These are phyloP conservation scores for Gossypium raimondii DNA, from an alignment of 345 rosid genomes.

Conservation along the genomic window DNA sequence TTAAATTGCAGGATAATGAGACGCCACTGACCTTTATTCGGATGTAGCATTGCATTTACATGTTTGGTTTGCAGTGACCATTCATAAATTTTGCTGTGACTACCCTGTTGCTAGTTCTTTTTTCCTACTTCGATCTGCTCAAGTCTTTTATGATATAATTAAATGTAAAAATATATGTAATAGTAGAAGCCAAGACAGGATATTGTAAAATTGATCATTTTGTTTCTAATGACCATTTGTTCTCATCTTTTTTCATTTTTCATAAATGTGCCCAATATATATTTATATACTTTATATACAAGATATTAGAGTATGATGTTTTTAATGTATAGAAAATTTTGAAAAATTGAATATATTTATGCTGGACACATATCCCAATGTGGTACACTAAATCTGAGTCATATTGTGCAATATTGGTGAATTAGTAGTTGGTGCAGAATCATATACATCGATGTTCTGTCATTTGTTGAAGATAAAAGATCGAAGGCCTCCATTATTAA, in stretches of 20 bases:
- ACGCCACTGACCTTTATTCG: constrained; percentile 23
- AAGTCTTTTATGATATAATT: neutral
- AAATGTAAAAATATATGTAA: neutral
- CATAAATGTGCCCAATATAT: too few species aligned
- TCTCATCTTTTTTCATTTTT: neutral
- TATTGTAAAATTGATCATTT: neutral
- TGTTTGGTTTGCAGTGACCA: neutral
- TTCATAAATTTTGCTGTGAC: neutral
- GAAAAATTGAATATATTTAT: too few species aligned
- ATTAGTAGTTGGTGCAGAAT: too few species aligned
- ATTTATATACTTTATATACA: too few species aligned
- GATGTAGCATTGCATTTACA: neutral
- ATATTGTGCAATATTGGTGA: too few species aligned
- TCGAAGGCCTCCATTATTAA: too few species aligned
- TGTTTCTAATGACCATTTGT: neutral
- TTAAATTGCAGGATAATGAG: constrained; percentile 43
- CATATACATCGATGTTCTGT: too few species aligned
- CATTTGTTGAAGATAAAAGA: too few species aligned
- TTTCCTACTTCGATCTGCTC: neutral
- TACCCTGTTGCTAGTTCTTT: neutral
- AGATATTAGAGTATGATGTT: too few species aligned
- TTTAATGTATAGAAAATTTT: too few species aligned
- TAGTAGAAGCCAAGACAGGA: neutral
- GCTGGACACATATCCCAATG: too few species aligned
- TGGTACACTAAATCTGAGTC: too few species aligned